Evolutionary conservation across 148 eudicot genomes (phyloP).

Genomic region (Fagopyrum tataricum): DNA sequence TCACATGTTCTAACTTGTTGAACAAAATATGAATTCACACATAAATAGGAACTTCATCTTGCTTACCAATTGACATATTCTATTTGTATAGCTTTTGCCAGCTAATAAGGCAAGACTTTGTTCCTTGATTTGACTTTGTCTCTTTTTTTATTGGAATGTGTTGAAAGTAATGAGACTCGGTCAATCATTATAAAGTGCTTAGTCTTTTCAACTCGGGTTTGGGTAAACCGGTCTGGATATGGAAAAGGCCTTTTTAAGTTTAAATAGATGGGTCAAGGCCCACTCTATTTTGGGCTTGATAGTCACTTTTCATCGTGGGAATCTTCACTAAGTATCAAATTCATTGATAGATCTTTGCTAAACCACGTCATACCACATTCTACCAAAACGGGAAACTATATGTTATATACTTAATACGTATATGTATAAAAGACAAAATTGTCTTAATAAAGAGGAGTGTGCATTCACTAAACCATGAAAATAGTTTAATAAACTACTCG

Average conservation of each 20-base stretch:
- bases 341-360: too few relatives aligned
- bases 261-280: not conserved
- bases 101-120: not conserved
- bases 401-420: too few relatives aligned
- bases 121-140: not conserved
- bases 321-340: too few relatives aligned
- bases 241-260: not conserved
- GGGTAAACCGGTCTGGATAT: not conserved
- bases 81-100: not conserved
- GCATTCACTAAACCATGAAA: too few relatives aligned
- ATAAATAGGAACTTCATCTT: not conserved
- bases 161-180: not conserved
- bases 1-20: constrained; percentile 5
- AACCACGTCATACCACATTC: too few relatives aligned
- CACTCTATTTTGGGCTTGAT: not conserved
- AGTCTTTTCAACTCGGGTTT: not conserved
- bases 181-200: not conserved
- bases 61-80: not conserved
- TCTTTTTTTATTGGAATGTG: not conserved
- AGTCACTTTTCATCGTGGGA: too few relatives aligned
- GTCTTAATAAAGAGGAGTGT: too few relatives aligned
- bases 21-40: constrained; percentile 8
- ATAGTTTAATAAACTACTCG: too few relatives aligned
- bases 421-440: too few relatives aligned
- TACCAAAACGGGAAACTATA: too few relatives aligned